Evolutionary conservation across 768 basidiomycete genomes (phyloP), one percentile per base, ranked within the genome.

Genomic region (Tephrocybe sp.): DNA sequence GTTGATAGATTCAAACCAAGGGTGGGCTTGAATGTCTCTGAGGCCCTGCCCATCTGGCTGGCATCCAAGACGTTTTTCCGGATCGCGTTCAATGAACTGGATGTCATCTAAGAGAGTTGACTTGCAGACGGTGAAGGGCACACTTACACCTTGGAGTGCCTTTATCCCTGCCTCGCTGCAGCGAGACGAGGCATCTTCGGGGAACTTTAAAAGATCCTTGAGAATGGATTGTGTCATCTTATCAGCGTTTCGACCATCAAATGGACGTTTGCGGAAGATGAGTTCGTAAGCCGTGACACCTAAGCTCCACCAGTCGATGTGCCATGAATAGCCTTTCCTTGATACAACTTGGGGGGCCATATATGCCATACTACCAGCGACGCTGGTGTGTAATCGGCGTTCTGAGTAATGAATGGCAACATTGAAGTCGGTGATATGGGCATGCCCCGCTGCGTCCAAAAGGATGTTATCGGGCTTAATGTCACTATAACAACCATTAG

Each of bases 311-410:
- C 92, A 97, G 65, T 98, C 95, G 44, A 92, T 81, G 43, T 84
- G 85, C 80, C 91, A 94, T 3, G 89, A 88, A 68, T 99, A 99
- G 13, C 97, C 97, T 62, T 84, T 87, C 62, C 89, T 86, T 45
- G 81, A 83, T 39, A 98, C 77, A n/a, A 99, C 88, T 67, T 99
- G 93, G 0, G 96, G 95, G 9, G 95, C 95, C 97, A 99, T 99
- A 72, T 99, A 99, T 0, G 97, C 96, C 92, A 99, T 95, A 62
- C 91, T 94, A 3, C 97, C 97, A 6, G 97, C 96, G 13, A 99
- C 89, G 53, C 91, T 92, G 0, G 91, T 93, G 68, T 98, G 87
- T 54, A 89, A 62, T 32, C 95, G 81, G 46, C 87, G 79, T 53
- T 92, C 89, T 10, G 95, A 96, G 66, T 93, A 98, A 67, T 98